phyloP scores from a whole-genome alignment of 192 early-diverging fungal genomes.

The Funneliformis geosporum region DNA sequence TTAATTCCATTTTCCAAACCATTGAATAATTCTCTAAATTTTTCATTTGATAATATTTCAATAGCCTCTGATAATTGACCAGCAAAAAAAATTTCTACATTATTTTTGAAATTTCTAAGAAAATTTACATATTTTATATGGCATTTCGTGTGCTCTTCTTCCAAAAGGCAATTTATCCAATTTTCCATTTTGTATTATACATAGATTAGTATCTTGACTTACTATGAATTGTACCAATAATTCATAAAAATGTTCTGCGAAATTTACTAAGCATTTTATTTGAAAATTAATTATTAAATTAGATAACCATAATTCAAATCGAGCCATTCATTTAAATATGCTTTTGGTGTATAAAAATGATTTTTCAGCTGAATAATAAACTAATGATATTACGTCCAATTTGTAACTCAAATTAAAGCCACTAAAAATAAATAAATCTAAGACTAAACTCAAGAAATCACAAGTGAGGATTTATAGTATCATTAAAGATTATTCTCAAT shows the following conservation, averaged over 20 bases:
- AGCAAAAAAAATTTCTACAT: constrained; percentile 20
- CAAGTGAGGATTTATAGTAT: no score
- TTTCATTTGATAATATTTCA: not conserved
- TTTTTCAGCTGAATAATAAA: constrained; percentile 2
- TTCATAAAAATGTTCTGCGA: not conserved
- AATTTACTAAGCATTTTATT: not conserved
- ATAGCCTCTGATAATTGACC: not conserved
- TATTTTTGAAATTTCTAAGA: not conserved
- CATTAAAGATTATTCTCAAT: no score
- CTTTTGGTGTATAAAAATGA: not conserved
- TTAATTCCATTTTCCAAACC: constrained; percentile 11
- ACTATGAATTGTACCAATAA: not conserved
- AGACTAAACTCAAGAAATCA: no score
- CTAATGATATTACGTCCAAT: no score
- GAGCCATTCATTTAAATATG: not conserved
- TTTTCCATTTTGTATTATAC: not conserved
- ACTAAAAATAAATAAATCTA: no score
- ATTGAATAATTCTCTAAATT: not conserved
- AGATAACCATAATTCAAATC: not conserved
- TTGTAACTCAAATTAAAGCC: no score
- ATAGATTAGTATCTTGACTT: not conserved
- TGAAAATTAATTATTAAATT: no score
- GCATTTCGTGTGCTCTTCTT: constrained; percentile 1
- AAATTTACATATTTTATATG: not conserved
- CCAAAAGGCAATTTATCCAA: not conserved